phyloP scores from a whole-genome alignment of 192 early-diverging fungal species.

The Coemansia sp. region DNA sequence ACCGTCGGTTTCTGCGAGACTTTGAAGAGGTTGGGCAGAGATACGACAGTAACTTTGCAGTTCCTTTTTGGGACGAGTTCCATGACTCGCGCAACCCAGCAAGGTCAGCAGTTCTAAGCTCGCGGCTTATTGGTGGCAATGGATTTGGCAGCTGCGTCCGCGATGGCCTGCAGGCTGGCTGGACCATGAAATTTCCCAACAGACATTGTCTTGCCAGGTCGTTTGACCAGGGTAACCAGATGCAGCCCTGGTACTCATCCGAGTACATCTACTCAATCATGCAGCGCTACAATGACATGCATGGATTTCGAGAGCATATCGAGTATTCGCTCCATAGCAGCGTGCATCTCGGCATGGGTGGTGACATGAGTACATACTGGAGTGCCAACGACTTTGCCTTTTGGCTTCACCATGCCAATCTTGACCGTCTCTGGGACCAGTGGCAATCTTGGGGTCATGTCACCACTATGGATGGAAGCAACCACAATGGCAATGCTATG shows the following conservation, averaged over 20 bases:
- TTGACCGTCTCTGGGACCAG: conserved; percentile 59
- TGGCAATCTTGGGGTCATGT: conserved; percentile 57
- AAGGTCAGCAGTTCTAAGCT: conserved; percentile 30
- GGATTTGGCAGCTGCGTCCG: conserved; percentile 46
- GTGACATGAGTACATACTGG: conserved; percentile 55
- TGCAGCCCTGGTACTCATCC: conserved; percentile 51
- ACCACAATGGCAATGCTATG: conserved; percentile 24
- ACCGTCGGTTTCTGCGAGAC: conserved; percentile 54
- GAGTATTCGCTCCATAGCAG: conserved; percentile 53
- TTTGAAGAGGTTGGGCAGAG: conserved; percentile 57
- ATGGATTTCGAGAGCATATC: conserved; percentile 49
- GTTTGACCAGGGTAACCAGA: conserved; percentile 37
- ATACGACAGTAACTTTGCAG: conserved; percentile 47
- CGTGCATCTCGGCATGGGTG: conserved; percentile 54
- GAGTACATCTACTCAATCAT: conserved; percentile 50
- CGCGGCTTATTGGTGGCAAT: conserved; percentile 42
- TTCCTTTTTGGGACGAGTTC: conserved; percentile 65
- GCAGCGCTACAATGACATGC: conserved; percentile 46
- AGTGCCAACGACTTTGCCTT: conserved; percentile 62
- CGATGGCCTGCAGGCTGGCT: conserved; percentile 41
- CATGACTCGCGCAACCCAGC: conserved; percentile 54
- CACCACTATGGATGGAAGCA: conserved; percentile 42
- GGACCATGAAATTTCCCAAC: conserved; percentile 42
- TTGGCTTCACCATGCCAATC: conserved; percentile 63
- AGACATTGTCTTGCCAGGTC: conserved; percentile 39